Base-by-base conservation (phyloP, 306 rosid species). In the Boehmeria nivea region DNA sequence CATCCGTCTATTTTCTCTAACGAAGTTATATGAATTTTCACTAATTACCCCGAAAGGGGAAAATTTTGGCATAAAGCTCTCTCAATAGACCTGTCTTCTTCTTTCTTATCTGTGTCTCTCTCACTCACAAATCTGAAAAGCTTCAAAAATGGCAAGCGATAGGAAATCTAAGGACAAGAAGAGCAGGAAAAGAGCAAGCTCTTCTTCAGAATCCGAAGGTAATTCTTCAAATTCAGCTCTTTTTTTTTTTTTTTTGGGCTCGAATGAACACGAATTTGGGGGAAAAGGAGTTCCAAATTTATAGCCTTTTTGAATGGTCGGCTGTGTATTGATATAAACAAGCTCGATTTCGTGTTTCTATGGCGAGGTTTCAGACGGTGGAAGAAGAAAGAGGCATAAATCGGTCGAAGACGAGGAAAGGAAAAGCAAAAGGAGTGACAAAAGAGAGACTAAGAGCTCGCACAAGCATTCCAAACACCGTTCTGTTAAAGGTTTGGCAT, bases 131-230 rank as follows among this genome's bases (percentile, higher is more conserved):
- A 5, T 1, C 33, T 23, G n/a, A 20, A n/a, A 39, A 57, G 33
- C 36, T 31, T 45, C 18, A 12, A 45, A 7, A 44, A 91, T 91
- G 98, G 89, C 93, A 68, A 87, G 93, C 82, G 96, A 87, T 13
- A 65, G 89, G 63, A 82, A 76, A 72, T 66, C 83, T 8, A 78
- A 74, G 70, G 81, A 76, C 71, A 74, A 64, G 75, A 66, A 54
- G 64, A 79, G 45, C 51, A 57, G 62, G 46, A 71, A 79, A 71
- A 73, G 84, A 54, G 34, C 44, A 40, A 43, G 44, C 57, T 40
- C 67, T 46, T 61, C 85, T 61, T 80, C 94, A 7, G 72, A 63
- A 13, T 80, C 88, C 5, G 71, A 89, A 72, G 98, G 96, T 84
- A 47, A 58, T 21, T 1, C 34, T 21, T 17, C 12, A 38, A 20